phyloP scores from a whole-genome alignment of 2,329 filamentous ascomycete genomes.

The Neofusicoccum umdonicola region DNA sequence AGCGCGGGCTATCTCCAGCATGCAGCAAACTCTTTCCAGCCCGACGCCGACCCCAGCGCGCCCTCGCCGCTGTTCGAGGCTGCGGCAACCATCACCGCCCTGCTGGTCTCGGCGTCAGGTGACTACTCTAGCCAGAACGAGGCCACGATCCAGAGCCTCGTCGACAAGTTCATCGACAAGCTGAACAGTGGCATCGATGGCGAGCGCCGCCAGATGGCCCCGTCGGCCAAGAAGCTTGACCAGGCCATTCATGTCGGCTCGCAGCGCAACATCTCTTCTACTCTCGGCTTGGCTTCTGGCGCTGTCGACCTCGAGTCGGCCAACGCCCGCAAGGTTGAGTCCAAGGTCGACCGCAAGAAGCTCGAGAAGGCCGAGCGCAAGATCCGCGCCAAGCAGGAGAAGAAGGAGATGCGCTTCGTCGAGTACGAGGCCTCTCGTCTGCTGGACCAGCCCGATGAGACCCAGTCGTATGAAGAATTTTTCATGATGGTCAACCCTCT shows the following conservation, averaged over 20 bases:
- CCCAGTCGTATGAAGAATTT: constrained; percentile 97
- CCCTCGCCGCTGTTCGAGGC: constrained; percentile 80
- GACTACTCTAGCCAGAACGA: constrained; percentile 70
- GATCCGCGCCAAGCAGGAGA: constrained; percentile 96
- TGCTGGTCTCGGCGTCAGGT: constrained; percentile 91
- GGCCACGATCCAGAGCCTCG: constrained; percentile 74
- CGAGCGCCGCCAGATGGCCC: constrained; percentile 67
- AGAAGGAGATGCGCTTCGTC: constrained; percentile 97
- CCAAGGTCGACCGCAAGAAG: constrained; percentile 97
- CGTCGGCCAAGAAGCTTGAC: constrained; percentile 79
- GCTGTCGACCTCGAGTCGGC: constrained; percentile 91
- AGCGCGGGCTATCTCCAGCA: constrained; percentile 92
- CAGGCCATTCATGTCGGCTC: constrained; percentile 93
- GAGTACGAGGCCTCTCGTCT: constrained; percentile 94
- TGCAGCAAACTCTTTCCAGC: constrained; percentile 78
- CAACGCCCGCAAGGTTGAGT: constrained; percentile 91
- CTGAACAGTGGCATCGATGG: constrained; percentile 71
- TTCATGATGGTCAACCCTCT: constrained; percentile 99
- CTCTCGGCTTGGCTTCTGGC: constrained; percentile 78
- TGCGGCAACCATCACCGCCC: constrained; percentile 76
- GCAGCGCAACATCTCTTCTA: constrained; percentile 94
- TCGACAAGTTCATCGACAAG: constrained; percentile 84
- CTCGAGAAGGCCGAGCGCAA: constrained; percentile 97
- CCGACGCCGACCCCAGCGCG: constrained; percentile 67
- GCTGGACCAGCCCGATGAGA: constrained; percentile 75